These are phyloP conservation scores for Sugiyamaella chiloensis DNA, from an alignment of 805 yeast genomes.

Conservation along the genomic window DNA sequence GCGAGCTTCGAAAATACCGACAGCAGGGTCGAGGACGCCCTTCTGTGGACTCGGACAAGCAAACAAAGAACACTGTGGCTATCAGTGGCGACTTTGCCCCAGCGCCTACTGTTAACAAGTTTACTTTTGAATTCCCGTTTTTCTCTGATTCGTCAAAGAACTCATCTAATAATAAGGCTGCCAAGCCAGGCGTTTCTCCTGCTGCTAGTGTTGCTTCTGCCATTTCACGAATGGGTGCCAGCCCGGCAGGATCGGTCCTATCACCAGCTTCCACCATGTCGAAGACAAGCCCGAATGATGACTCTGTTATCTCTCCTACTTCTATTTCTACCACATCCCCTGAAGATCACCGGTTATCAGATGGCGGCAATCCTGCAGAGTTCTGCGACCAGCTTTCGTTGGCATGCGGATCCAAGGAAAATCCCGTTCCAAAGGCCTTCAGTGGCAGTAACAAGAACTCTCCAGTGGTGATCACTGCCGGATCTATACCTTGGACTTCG, in stretches of 20 bases:
- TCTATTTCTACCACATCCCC: slow-evolving; percentile 1
- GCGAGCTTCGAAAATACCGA: slow-evolving; percentile 63
- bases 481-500: slow-evolving; percentile 18
- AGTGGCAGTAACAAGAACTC: slow-evolving; percentile 7
- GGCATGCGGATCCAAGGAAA: slow-evolving; percentile 76
- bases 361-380: slow-evolving; percentile 39
- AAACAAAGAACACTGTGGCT: not conserved
- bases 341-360: slow-evolving; percentile 4
- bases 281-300: not conserved
- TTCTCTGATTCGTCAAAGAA: slow-evolving; percentile 25
- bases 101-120: slow-evolving; percentile 24
- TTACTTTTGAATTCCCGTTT: slow-evolving; percentile 59
- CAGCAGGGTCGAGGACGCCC: slow-evolving; percentile 19
- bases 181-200: slow-evolving; percentile 8
- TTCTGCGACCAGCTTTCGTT: slow-evolving; percentile 74
- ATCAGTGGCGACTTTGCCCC: slow-evolving; percentile 3
- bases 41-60: not conserved
- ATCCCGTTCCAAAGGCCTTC: slow-evolving; percentile 54
- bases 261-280: not conserved
- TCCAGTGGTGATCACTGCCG: slow-evolving; percentile 22
- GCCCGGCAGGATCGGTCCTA: slow-evolving; percentile 1
- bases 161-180: too few relatives aligned
- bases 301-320: not conserved
- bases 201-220: slow-evolving; percentile 1
- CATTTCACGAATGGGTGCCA: not conserved